Percentiles rank a stretch among this genome's conserved stretches.
These are phyloP conservation scores for Trametes sanguinea DNA, from an alignment of 768 basidiomycete species.

Conservation along the genomic window DNA sequence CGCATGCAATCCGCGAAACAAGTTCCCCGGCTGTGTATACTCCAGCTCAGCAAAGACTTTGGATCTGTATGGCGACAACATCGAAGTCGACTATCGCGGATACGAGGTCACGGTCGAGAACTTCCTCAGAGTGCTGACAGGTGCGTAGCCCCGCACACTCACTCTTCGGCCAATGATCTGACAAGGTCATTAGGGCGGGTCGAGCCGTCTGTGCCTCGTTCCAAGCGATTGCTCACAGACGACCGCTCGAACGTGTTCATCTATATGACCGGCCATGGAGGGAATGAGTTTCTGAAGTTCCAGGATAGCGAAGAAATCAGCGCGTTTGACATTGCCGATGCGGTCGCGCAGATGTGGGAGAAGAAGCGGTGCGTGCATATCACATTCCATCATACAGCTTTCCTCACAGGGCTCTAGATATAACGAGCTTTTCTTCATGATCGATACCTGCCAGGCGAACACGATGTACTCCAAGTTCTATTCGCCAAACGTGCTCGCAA, in stretches of 20 bases:
- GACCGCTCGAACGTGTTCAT: constrained; percentile 92
- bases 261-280: constrained; percentile 98
- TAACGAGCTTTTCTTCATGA: constrained; percentile 97
- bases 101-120: constrained; percentile 99
- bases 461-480: constrained; percentile 93
- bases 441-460: constrained; percentile 97
- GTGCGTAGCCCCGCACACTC: constrained; percentile 45
- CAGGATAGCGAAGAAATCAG: constrained; percentile 99
- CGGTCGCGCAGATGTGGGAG: constrained; percentile 98
- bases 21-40: constrained; percentile 90
- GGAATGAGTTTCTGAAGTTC: constrained; percentile 98
- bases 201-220: constrained; percentile 81
- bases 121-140: constrained; percentile 89
- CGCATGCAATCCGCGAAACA: constrained; percentile 91
- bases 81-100: constrained; percentile 97
- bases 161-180: background rate
- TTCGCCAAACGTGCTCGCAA: constrained; percentile 90
- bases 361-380: constrained; percentile 71
- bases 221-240: constrained; percentile 90
- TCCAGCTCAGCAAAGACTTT: constrained; percentile 80
- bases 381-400: background rate
- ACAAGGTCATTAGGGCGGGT: constrained; percentile 65
- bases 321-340: constrained; percentile 96
- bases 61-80: constrained; percentile 94
- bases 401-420: constrained; percentile 51